Conservation (phyloP, 192 early-diverging fungal species). For the Backusella circina region DNA sequence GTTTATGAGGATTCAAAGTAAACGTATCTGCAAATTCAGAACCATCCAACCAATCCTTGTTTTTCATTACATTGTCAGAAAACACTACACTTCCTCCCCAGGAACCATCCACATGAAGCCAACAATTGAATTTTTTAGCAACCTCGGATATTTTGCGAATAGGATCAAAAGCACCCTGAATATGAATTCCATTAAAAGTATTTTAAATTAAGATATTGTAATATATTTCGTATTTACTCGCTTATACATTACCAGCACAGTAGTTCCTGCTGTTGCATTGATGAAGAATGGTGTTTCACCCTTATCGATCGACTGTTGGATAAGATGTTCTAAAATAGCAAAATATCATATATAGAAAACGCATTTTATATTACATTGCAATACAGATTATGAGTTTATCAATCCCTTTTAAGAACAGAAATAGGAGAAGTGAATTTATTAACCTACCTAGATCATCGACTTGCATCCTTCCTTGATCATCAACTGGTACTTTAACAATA, state of each 20-base stretch:
- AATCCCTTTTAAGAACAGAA: not conserved
- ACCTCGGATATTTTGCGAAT: conserved; percentile 52
- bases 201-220: not conserved
- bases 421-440: not conserved
- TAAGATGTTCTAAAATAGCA: conserved; percentile 35
- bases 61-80: conserved; percentile 38
- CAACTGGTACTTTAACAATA: conserved; percentile 63
- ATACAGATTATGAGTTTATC: not conserved
- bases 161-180: conserved; percentile 71
- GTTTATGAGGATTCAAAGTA: conserved; percentile 80
- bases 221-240: not conserved
- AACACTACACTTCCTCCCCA: conserved; percentile 74
- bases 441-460: conserved; percentile 45
- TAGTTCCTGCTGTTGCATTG: conserved; percentile 81
- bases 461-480: conserved; percentile 60
- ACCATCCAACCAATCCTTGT: conserved; percentile 44
- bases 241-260: conserved; percentile 54
- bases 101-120: conserved; percentile 78
- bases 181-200: not conserved
- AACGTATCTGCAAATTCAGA: conserved; percentile 59
- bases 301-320: conserved; percentile 33
- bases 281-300: conserved; percentile 75
- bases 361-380: not conserved
- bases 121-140: conserved; percentile 57
- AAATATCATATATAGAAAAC: not conserved